Base-by-base conservation (phyloP, 441 rosid genomes). In the Jatropha multifida region DNA sequence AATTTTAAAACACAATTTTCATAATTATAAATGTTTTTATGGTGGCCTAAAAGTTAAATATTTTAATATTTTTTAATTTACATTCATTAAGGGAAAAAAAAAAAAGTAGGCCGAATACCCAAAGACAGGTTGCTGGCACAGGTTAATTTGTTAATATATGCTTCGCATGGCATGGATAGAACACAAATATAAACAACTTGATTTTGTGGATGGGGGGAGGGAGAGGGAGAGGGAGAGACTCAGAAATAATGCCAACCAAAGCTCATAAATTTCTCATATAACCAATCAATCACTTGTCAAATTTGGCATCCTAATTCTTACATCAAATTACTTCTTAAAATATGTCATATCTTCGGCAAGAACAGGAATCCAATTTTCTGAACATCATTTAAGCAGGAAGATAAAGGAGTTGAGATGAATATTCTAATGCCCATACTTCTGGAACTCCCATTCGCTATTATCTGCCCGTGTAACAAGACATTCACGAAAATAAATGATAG, bases 371-470 rank as follows among this genome's bases (percentile, higher is more conserved):
- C n/a, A 2, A 38, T 55, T 27, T 23, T 26, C 42, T 32, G 15
- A 59, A 44, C 37, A 58, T 41, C 74, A n/a, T 20, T 11, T 10
- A 17, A 26, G 23, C 59, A 9, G 52, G 38, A 51, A 55, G 23
- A 7, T n/a, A 5, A 55, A 55, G 3, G 12, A 27, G 15, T 1
- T 54, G n/a, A n/a, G 61, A 49, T 63, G 37, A 63, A 46, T 46
- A 62, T 62, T 38, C 67, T 63, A 63, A 17, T 15, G 98, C 44
- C 98, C 97, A 40, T 91, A 93, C 76, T 93, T 93, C 81, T 93
- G 98, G 78, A 93, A 93, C 83, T 94, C 97, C 97, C 98, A 92
- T 81, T 94, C 98, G 5, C 94, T 90, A 84, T 93, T 93, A 78
- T 93, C 98, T 93, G 90, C 69, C n/a, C 14, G 76, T 73, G 59